Base-by-base conservation (phyloP, 345 rosid genomes). In the Populus ilicifolia region DNA sequence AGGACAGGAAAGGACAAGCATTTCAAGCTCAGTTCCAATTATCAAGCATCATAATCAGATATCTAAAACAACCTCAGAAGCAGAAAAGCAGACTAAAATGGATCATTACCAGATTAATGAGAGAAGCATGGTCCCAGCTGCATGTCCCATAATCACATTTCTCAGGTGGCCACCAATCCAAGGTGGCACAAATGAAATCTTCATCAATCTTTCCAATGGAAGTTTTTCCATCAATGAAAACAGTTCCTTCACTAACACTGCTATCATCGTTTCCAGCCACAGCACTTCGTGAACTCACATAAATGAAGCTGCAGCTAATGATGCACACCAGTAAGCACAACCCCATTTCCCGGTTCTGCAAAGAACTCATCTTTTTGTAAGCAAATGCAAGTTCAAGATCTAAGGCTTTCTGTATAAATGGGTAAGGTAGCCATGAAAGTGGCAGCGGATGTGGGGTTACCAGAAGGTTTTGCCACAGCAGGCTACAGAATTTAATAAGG, bases 151-250 rank as follows among this genome's bases (percentile, higher is more conserved):
- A 96, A 80, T 92, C 97, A 80, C 99, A 96, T 88, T 96, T 96
- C 86, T 93, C 89, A 59, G 98, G 97, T 66, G 99, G 97, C 99
- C 98, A 96, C 99, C 99, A 96, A 77, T 96, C 99, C 79, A 96
- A 76, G 65, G 97, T 96, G 71, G 98, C 98, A 73, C 99, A 93
- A 69, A 96, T 80, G 80, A 91, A 96, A 86, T 94, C 94, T 46
- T 92, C 93, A 70, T 94, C 99, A 69, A 81, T 86, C 81, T 61
- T 84, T 67, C 89, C 99, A 80, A 91, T 89, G 85, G 89, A 84
- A 71, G 79, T 66, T 68, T 73, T 85, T 56, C 92, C 91, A 72
- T 90, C 85, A 59, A 94, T 81, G 30, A 72, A 85, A 70, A 91
- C 89, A 52, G 83, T 86, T 33, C 90, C 94, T 85, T 69, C 61